phyloP scores from a whole-genome alignment of 352 stramenopile species.

The Phytophthora citrophthora region DNA sequence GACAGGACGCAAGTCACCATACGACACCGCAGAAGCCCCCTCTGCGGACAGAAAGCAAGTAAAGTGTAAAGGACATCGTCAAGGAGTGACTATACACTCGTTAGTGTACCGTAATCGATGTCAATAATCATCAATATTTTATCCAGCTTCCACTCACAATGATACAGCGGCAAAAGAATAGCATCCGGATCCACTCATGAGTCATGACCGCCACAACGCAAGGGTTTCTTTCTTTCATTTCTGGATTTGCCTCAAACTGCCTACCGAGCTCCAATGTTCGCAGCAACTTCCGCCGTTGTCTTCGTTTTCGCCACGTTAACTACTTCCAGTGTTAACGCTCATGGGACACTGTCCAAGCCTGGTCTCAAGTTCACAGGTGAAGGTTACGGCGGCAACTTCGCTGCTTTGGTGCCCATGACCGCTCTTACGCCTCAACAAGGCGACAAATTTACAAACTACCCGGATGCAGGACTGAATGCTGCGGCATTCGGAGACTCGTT shows the following conservation, averaged over 20 bases:
- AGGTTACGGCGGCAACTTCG: slow-evolving; percentile 22
- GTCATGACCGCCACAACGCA: too few relatives aligned
- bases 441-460: slow-evolving; percentile 25
- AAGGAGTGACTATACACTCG: neutral
- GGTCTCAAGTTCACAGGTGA: slow-evolving; percentile 12
- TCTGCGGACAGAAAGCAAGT: too few relatives aligned
- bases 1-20: too few relatives aligned
- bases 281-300: neutral
- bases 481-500: slow-evolving; percentile 16
- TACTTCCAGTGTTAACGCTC: slow-evolving; percentile 10
- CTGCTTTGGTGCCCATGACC: slow-evolving; percentile 12
- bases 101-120: slow-evolving; percentile 8
- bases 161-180: too few relatives aligned
- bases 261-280: slow-evolving; percentile 9
- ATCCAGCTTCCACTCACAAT: too few relatives aligned
- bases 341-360: slow-evolving; percentile 18
- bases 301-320: neutral
- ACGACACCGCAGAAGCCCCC: too few relatives aligned
- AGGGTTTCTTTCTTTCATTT: slow-evolving; percentile 7
- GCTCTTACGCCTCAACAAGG: slow-evolving; percentile 14
- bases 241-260: slow-evolving; percentile 7
- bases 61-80: neutral
- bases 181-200: too few relatives aligned
- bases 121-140: slow-evolving; percentile 8
- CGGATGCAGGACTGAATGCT: slow-evolving; percentile 11